These are phyloP conservation scores for Globisporangium uncinulatum DNA, from an alignment of 352 stramenopile genomes.

Conservation along the genomic window DNA sequence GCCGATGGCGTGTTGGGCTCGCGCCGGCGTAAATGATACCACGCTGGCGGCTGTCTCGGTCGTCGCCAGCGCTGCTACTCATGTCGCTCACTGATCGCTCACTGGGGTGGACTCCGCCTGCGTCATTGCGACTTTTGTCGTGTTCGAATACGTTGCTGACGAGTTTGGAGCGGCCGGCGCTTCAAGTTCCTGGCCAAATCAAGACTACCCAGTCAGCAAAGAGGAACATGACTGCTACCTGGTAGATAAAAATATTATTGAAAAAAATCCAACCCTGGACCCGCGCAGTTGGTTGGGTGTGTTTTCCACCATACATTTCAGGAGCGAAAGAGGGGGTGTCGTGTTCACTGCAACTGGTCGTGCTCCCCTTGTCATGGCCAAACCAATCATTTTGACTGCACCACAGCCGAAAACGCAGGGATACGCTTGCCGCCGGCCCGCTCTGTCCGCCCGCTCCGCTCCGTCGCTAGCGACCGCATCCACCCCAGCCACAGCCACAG, in stretches of 20 bases:
- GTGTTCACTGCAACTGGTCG: slow-evolving; percentile 19
- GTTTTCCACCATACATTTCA: slow-evolving; percentile 17
- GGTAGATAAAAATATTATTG: not conserved
- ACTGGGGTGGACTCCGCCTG: no score
- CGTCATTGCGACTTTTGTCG: no score
- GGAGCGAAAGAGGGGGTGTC: slow-evolving; percentile 20
- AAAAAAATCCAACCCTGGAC: slow-evolving; percentile 4
- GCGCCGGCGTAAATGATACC: slow-evolving; percentile 28
- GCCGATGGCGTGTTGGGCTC: slow-evolving; percentile 1
- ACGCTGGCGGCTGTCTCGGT: slow-evolving; percentile 16
- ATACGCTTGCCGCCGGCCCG: slow-evolving; percentile 2
- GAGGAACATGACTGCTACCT: no score
- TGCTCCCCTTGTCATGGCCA: slow-evolving; percentile 13
- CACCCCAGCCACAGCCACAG: not conserved
- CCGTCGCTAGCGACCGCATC: slow-evolving; percentile 7
- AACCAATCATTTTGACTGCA: slow-evolving; percentile 43
- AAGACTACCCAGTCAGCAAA: no score
- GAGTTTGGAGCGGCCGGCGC: no score
- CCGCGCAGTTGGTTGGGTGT: not conserved
- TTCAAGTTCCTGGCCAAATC: no score
- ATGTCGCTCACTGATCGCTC: not conserved
- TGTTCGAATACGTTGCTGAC: no score
- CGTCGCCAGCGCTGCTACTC: not conserved
- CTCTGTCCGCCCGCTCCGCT: not conserved
- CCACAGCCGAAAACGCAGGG: not conserved